Percentiles rank a stretch among this genome's conserved stretches.
phyloP scores from a whole-genome alignment of 2,329 filamentous ascomycete genomes.

The Colletotrichum tabaci region DNA sequence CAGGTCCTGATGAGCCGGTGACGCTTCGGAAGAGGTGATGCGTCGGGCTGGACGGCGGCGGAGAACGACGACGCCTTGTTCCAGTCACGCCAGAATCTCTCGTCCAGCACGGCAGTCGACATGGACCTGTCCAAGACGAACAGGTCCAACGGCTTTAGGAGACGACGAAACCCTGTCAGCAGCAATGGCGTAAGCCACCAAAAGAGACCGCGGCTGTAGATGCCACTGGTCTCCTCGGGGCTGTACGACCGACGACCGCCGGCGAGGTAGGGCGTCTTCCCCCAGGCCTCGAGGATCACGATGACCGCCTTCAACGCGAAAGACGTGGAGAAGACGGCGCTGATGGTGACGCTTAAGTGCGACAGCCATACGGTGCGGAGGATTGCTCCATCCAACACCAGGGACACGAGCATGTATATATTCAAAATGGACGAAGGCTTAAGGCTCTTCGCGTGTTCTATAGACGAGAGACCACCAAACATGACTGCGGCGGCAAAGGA shows the following conservation, averaged over 20 bases:
- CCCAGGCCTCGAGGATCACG: slow-evolving; percentile 56
- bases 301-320: slow-evolving; percentile 54
- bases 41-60: slow-evolving; percentile 1
- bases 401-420: slow-evolving; percentile 50
- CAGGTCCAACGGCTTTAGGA: slow-evolving; percentile 53
- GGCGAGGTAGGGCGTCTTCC: slow-evolving; percentile 54
- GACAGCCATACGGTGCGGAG: slow-evolving; percentile 54
- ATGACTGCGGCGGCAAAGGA: slow-evolving; percentile 52
- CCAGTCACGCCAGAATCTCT: slow-evolving; percentile 52
- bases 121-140: slow-evolving; percentile 51
- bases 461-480: slow-evolving; percentile 53
- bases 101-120: slow-evolving; percentile 48
- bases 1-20: slow-evolving; percentile 49
- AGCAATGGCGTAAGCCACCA: slow-evolving; percentile 56
- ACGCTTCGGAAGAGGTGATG: slow-evolving; percentile 8
- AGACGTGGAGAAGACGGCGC: slow-evolving; percentile 53
- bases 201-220: slow-evolving; percentile 54
- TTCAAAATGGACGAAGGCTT: slow-evolving; percentile 53
- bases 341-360: slow-evolving; percentile 46
- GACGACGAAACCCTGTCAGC: slow-evolving; percentile 50
- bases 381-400: slow-evolving; percentile 53
- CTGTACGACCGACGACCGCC: slow-evolving; percentile 48
- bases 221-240: slow-evolving; percentile 56
- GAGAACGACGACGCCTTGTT: slow-evolving; percentile 45
- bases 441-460: slow-evolving; percentile 54